Base-by-base conservation (phyloP, 164 flowering plant genomes). In the Umbilicus rupestris region DNA sequence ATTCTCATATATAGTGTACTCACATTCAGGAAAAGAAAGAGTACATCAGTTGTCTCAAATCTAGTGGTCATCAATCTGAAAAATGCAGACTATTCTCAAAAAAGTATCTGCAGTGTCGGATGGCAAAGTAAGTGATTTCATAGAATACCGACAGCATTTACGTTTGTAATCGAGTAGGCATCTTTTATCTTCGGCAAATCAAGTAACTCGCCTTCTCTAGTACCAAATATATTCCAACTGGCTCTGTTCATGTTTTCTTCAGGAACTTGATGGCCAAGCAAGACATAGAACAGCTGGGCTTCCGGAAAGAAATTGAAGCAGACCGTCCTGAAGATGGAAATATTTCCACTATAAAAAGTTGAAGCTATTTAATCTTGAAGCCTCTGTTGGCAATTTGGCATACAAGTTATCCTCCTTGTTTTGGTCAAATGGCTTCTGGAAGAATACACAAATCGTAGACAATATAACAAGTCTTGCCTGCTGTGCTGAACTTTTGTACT, bases 251-350 rank as follows among this genome's bases (percentile, higher is more conserved):
- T 41, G 30, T 55, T 49, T 66, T 58, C 65, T 77, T 68, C 78
- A 90, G 96, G 87, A 90, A 92, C 71, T 79, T 90, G 82, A 92
- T 88, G 98, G 96, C 96, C 55, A 92, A 78, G 74, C 98, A 90
- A 77, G 92, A 90, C 58, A 73, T 92, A 87, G 69, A 85, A 35
- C 95, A 89, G 73, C 93, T 87, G 50, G 96, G 93, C 16, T 89
- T 85, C 65, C 64, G 76, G 19, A 78, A 82, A 57, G 85, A 76
- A 63, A 2, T 7, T 31, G 78, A 74, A 12, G 33, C 14, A 1
- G 79, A 76, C 68, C 67, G 72, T 60, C 59, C 77, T 37, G 75
- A 71, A 49, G 79, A 64, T 63, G 71, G 68, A 50, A 73, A 66
- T 35, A 60, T 45, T 64, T 66, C 69, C 59, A 71, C 66, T 50